phyloP scores from a whole-genome alignment of 371 early-diverging fungal genomes.

The Blakeslea trispora region DNA sequence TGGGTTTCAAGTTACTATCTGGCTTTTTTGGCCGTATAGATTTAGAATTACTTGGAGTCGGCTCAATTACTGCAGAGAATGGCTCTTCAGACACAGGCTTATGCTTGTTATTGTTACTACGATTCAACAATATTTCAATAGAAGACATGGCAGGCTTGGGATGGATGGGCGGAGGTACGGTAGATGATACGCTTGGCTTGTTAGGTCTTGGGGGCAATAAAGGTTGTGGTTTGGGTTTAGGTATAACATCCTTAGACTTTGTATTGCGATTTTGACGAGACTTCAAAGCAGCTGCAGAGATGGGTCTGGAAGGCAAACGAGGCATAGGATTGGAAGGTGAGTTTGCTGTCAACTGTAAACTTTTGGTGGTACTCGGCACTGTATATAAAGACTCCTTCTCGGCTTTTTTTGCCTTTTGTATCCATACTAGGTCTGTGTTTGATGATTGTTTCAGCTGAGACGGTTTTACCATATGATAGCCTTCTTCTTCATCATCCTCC shows the following conservation, averaged over 20 bases:
- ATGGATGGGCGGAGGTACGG: slow-evolving; percentile 27
- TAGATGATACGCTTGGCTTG: slow-evolving; percentile 32
- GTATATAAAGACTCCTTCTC: neutral
- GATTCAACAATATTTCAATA: slow-evolving; percentile 9
- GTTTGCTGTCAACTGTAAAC: slow-evolving; percentile 7
- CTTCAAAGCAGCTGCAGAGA: slow-evolving; percentile 25
- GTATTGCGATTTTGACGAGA: slow-evolving; percentile 14
- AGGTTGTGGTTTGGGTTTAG: slow-evolving; percentile 39
- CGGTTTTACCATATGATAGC: slow-evolving; percentile 47
- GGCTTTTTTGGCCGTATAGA: neutral
- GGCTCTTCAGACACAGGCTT: too few species aligned
- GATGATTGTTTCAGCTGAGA: slow-evolving; percentile 35
- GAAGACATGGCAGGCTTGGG: slow-evolving; percentile 22
- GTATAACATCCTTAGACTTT: slow-evolving; percentile 21
- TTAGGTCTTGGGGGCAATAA: slow-evolving; percentile 26
- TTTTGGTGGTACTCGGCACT: neutral
- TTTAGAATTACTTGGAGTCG: neutral
- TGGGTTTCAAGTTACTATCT: neutral
- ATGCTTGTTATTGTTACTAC: too few species aligned
- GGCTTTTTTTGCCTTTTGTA: slow-evolving; percentile 10
- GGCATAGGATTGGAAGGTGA: slow-evolving; percentile 38
- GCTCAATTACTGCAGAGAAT: too few species aligned
- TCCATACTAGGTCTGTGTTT: neutral
- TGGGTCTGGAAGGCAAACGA: slow-evolving; percentile 42
- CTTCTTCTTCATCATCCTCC: slow-evolving; percentile 33